phyloP scores from a whole-genome alignment of 306 rosid species.

The Canavalia ensiformis region DNA sequence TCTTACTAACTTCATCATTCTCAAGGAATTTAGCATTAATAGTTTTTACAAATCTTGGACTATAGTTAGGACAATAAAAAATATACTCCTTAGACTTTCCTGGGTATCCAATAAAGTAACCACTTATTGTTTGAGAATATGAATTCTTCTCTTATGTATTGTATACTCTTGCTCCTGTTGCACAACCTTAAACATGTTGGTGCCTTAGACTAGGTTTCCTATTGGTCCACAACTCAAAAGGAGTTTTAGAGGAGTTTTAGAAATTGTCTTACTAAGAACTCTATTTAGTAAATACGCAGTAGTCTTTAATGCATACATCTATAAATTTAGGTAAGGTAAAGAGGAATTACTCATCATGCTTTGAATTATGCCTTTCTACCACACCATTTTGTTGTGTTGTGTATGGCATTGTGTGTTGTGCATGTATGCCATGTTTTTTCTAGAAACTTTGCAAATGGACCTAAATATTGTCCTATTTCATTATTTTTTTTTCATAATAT shows the following conservation, averaged over 20 bases:
- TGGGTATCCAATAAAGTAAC: neutral
- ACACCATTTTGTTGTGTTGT: neutral
- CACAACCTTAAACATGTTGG: neutral
- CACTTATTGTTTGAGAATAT: neutral
- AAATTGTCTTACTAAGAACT: neutral
- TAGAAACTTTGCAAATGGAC: neutral
- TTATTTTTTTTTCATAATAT: no score
- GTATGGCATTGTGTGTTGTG: no score
- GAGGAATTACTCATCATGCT: neutral
- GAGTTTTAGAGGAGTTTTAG: neutral
- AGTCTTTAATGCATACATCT: neutral
- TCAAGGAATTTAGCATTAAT: neutral
- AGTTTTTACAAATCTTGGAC: neutral
- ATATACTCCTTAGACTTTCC: neutral
- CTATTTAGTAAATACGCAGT: neutral
- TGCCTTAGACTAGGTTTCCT: no score
- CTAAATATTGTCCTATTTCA: no score
- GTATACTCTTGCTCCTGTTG: neutral
- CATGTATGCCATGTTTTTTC: neutral
- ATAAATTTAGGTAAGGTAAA: neutral
- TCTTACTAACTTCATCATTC: neutral
- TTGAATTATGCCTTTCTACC: neutral
- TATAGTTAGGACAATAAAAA: neutral
- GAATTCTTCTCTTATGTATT: no score
- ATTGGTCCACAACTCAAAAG: neutral